These are phyloP conservation scores for Zopfochytrium polystomum DNA, from an alignment of 371 early-diverging fungal genomes.

Conservation along the genomic window DNA sequence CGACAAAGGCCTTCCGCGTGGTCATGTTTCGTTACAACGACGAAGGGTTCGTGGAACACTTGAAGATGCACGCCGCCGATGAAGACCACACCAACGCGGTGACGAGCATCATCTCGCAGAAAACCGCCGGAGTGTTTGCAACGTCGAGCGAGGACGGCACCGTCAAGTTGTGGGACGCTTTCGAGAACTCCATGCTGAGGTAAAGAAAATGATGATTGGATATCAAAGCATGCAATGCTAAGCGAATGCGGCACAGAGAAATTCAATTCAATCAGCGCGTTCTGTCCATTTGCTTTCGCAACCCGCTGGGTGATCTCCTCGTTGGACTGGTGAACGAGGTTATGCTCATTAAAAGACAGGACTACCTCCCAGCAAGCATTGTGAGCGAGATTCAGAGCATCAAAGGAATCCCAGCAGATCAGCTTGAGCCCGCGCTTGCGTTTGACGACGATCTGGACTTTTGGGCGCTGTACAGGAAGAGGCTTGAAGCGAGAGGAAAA, in stretches of 20 bases:
- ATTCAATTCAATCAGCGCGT: conserved; percentile 44
- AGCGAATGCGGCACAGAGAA: conserved; percentile 30
- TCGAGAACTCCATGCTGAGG: conserved; percentile 31
- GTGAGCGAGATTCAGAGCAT: conserved; percentile 10
- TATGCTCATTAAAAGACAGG: conserved; percentile 40
- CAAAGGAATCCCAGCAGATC: conserved; percentile 34
- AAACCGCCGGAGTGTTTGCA: conserved; percentile 31
- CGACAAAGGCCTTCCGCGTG: not conserved
- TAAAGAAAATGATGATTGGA: not conserved
- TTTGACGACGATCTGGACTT: conserved; percentile 49
- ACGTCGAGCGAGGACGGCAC: conserved; percentile 41
- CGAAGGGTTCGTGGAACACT: conserved; percentile 3
- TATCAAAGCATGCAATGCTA: not conserved
- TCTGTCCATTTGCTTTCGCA: conserved; percentile 36
- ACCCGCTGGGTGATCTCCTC: conserved; percentile 45
- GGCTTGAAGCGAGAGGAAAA: conserved; percentile 15
- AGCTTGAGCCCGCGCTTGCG: conserved; percentile 29
- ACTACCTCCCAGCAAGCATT: conserved; percentile 34
- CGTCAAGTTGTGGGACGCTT: conserved; percentile 50
- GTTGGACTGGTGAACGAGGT: conserved; percentile 44
- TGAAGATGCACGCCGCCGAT: conserved; percentile 33
- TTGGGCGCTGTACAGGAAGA: conserved; percentile 40
- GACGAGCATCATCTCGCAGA: conserved; percentile 20
- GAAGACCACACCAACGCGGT: conserved; percentile 37
- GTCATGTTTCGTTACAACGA: conserved; percentile 3